Percentiles rank a stretch among this genome's conserved stretches.
These are phyloP conservation scores for Dactylella cylindrospora DNA, from an alignment of 2,329 filamentous ascomycete species.

Conservation along the genomic window DNA sequence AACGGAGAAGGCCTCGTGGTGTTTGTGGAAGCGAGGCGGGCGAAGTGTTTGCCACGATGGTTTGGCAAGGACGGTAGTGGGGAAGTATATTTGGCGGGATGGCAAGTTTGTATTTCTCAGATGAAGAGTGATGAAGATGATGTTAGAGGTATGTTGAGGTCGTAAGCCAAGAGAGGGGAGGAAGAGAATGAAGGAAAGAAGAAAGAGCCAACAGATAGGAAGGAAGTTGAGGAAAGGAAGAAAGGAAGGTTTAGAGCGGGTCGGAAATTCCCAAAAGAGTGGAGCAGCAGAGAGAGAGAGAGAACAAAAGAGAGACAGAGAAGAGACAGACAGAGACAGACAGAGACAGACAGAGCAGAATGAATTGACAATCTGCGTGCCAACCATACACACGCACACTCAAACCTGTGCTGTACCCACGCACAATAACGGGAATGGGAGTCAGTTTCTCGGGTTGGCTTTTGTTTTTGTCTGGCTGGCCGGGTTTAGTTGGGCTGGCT, in stretches of 20 bases:
- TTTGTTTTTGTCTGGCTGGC: too few species aligned
- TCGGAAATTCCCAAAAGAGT: too few species aligned
- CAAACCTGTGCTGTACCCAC: too few species aligned
- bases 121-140: background rate
- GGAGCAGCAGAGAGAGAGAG: background rate
- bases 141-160: background rate
- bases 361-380: background rate
- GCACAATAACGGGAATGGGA: too few species aligned
- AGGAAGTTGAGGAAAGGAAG: too few species aligned
- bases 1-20: too few species aligned
- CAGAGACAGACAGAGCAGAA: slow-evolving; percentile 7
- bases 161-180: too few species aligned
- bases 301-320: slow-evolving; percentile 9
- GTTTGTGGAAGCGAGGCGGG: too few species aligned
- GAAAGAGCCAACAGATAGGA: too few species aligned
- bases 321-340: slow-evolving; percentile 4
- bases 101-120: background rate
- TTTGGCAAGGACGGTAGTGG: background rate
- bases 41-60: background rate
- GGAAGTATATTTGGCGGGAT: background rate
- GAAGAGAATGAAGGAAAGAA: background rate
- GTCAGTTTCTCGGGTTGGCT: too few species aligned
- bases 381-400: too few species aligned
- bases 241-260: background rate
- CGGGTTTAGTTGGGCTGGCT: background rate